Conservation (phyloP, 2,329 filamentous ascomycete species). For the Plectosphaerella plurivora region DNA sequence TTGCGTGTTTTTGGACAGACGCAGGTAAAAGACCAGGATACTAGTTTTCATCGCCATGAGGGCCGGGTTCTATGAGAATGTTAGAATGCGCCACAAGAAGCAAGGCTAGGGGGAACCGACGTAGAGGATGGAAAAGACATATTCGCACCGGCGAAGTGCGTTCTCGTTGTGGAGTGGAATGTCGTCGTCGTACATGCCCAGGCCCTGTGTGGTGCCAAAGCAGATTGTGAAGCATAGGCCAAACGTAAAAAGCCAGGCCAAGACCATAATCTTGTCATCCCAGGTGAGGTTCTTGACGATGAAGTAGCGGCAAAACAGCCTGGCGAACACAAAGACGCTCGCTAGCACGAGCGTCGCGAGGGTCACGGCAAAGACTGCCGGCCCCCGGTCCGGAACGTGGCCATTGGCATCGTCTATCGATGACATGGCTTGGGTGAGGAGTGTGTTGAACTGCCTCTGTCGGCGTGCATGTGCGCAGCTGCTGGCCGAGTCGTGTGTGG, state of each 20-base stretch:
- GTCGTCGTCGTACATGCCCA: slow-evolving; percentile 63
- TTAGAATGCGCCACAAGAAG: slow-evolving; percentile 2
- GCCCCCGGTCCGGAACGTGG: slow-evolving; percentile 45
- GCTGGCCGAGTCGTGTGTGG: background rate
- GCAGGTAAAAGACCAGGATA: slow-evolving; percentile 87
- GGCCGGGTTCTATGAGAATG: slow-evolving; percentile 65
- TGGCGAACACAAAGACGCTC: slow-evolving; percentile 69
- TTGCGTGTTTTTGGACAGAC: slow-evolving; percentile 72
- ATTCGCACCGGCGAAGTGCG: slow-evolving; percentile 55
- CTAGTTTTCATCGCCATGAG: slow-evolving; percentile 90
- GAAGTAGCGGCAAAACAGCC: slow-evolving; percentile 66
- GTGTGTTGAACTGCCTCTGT: background rate
- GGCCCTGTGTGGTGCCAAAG: slow-evolving; percentile 57
- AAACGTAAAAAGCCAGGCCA: slow-evolving; percentile 72
- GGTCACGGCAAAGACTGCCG: slow-evolving; percentile 66
- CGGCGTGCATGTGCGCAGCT: background rate
- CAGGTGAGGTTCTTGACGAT: slow-evolving; percentile 68
- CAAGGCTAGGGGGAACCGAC: slow-evolving; percentile 35
- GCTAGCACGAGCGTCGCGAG: slow-evolving; percentile 63
- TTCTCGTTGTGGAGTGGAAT: slow-evolving; percentile 46
- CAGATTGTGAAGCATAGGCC: slow-evolving; percentile 64
- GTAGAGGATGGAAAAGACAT: slow-evolving; percentile 61
- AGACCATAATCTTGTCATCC: slow-evolving; percentile 78
- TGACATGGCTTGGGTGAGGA: slow-evolving; percentile 10
- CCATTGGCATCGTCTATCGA: slow-evolving; percentile 6